Base-by-base conservation (phyloP, 2,329 filamentous ascomycete genomes). In the Aureobasidium sp. region DNA sequence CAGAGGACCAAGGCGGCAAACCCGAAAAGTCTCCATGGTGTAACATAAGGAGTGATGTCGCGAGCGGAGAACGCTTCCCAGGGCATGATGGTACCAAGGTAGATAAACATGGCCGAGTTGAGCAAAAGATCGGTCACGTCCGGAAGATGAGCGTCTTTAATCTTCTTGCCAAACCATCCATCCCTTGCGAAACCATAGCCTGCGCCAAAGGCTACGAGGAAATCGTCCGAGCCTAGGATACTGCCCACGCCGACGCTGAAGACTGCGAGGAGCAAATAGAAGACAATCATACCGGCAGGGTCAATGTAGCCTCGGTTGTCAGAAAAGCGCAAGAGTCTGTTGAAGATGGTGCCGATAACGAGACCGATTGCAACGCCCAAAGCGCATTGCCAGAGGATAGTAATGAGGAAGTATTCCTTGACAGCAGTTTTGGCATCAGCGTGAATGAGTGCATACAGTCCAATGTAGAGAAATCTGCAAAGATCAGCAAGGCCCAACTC, bases 71-170 rank as follows among this genome's bases (percentile, higher is more conserved):
- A 84, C 1, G 73, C 67, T 0, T 72, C 51, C 77, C 80, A 84
- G 0, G 81, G 82, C 2, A 84, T 79, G 65, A 82, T 79, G 2
- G 81, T 74, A 22, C 82, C 82, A 36, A 84, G 80, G 69, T 82
- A 83, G 53, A 84, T 75, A 64, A 84, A 84, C 74, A 84, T 78
- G 20, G 77, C 76, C 9, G 76, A 79, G 67, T 84, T 84, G 64
- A 84, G 77, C 47, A 84, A 71, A n/a, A 84, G 68, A 65, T 84
- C 82, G 58, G 83, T 76, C 49, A 84, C 75, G 12, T 77, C 70
- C 0, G 79, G 78, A 1, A 84, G 73, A 1, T 78, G 71, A 0
- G 79, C 75, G 37, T 77, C 74, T 6, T 74, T 73, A 3, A 74
- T 81, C 65, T 79, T 77, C 45, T 76, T 77, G 1, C 76, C 72